These are phyloP conservation scores for Citrus unshiu DNA, from an alignment of 345 rosid species.

Conservation along the genomic window DNA sequence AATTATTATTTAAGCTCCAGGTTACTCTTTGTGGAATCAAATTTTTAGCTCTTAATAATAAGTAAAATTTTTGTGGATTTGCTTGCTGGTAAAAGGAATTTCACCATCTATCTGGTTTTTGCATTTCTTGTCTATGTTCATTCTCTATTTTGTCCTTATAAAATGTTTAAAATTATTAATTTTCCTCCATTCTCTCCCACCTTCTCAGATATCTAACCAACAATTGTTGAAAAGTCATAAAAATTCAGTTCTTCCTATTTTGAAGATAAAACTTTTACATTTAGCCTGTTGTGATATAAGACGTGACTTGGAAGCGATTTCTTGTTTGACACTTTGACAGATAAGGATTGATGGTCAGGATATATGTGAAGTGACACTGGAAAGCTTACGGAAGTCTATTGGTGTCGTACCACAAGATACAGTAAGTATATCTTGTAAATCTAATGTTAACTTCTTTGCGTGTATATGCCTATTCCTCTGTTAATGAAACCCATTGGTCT, in stretches of 20 bases:
- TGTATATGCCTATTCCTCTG: neutral
- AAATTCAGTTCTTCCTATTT: neutral
- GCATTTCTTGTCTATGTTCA: neutral
- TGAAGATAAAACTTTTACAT: neutral
- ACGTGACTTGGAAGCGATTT: neutral
- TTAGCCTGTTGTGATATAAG: neutral
- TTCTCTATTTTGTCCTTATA: neutral
- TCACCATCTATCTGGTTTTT: neutral
- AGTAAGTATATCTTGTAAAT: constrained; percentile 40
- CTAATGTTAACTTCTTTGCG: neutral
- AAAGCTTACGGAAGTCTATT: constrained; percentile 66
- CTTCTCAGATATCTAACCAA: neutral
- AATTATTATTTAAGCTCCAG: neutral
- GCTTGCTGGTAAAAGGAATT: neutral
- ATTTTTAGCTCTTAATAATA: neutral
- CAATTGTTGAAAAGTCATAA: neutral
- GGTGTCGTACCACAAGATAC: constrained; percentile 99
- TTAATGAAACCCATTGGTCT: neutral
- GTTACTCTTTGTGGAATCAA: neutral
- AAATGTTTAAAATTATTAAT: neutral
- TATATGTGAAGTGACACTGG: constrained; percentile 64
- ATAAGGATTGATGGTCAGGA: constrained; percentile 85
- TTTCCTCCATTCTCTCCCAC: neutral
- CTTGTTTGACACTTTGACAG: constrained; percentile 39
- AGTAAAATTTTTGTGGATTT: neutral